phyloP scores from a whole-genome alignment of 306 rosid species.

The Pachyrhizus erosus region DNA sequence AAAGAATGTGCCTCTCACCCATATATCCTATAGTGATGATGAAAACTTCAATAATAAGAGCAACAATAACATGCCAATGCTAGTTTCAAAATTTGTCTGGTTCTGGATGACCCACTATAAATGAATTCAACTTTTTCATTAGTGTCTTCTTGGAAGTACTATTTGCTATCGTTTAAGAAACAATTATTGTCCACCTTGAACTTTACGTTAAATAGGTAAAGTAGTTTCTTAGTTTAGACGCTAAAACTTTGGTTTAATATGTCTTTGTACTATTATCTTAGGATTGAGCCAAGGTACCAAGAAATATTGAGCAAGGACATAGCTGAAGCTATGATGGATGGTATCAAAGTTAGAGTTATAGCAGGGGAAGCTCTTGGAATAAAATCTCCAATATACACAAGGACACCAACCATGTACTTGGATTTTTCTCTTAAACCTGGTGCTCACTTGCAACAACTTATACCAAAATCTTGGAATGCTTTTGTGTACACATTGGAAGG shows the following conservation, averaged over 20 bases:
- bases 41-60: conserved; percentile 38
- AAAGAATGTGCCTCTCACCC: conserved; percentile 35
- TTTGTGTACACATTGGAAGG: conserved; percentile 90
- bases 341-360: conserved; percentile 79
- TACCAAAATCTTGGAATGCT: conserved; percentile 86
- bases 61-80: conserved; percentile 18
- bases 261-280: conserved; percentile 28
- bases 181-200: conserved; percentile 14
- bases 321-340: conserved; percentile 71
- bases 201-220: conserved; percentile 16
- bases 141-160: conserved; percentile 1
- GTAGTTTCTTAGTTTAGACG: conserved; percentile 21
- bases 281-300: conserved; percentile 97
- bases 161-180: conserved; percentile 2
- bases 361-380: conserved; percentile 94
- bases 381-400: conserved; percentile 85
- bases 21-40: conserved; percentile 32
- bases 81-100: conserved; percentile 16
- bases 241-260: conserved; percentile 2
- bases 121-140: conserved; percentile 30
- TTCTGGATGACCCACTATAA: conserved; percentile 10
- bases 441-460: conserved; percentile 70
- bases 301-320: conserved; percentile 82
- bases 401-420: conserved; percentile 91
- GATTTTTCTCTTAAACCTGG: conserved; percentile 90